A percentile compares a stretch with the other conserved stretches of the same genome.
phyloP scores from a whole-genome alignment of 2,329 filamentous ascomycete species.

The Aspergillus sp. region DNA sequence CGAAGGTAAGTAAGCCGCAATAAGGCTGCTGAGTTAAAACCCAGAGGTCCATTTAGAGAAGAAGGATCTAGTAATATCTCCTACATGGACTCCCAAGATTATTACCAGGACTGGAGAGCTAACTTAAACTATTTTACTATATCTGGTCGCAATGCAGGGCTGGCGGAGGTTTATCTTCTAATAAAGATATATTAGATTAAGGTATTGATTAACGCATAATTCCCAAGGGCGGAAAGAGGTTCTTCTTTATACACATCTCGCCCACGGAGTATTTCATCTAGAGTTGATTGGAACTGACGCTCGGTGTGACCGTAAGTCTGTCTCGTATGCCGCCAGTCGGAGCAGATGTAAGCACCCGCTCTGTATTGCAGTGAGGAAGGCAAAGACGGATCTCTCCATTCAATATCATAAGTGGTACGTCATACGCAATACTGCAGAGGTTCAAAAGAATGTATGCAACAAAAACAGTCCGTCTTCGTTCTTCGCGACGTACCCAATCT shows the following conservation, averaged over 20 bases:
- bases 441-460: conserved; percentile 14
- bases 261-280: background rate
- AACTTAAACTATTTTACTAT: background rate
- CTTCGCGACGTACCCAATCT: conserved; percentile 9
- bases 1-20: conserved; percentile 17
- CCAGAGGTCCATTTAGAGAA: conserved; percentile 15
- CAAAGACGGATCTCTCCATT: conserved; percentile 8
- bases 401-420: conserved; percentile 9
- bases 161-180: conserved; percentile 42
- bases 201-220: conserved; percentile 65
- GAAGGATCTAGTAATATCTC: conserved; percentile 15
- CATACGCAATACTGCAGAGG: conserved; percentile 13
- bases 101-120: conserved; percentile 14
- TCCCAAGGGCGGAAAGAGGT: conserved; percentile 49
- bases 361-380: conserved; percentile 6
- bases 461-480: conserved; percentile 9
- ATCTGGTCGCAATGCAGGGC: background rate
- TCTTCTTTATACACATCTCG: background rate
- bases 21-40: conserved; percentile 16
- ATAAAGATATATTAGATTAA: conserved; percentile 68
- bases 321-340: too few species aligned
- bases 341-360: too few species aligned
- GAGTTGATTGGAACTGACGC: conserved; percentile 1
- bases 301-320: too few species aligned
- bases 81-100: conserved; percentile 13